Evolutionary conservation across 2,329 filamentous ascomycete genomes (phyloP).

Genomic region (Ophiostoma tasmaniense): DNA sequence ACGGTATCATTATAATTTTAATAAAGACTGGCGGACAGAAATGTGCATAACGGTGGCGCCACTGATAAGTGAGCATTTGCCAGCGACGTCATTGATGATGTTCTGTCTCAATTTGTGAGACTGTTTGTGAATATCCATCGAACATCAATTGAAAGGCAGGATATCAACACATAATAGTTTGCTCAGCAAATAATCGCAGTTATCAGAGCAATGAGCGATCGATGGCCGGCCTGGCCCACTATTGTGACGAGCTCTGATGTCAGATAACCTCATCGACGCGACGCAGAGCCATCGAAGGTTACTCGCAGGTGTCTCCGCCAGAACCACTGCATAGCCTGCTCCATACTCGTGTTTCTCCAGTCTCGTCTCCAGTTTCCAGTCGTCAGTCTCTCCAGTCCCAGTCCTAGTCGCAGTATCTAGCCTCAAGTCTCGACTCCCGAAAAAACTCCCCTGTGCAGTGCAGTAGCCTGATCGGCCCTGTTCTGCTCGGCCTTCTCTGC

Average conservation of each 20-base stretch:
- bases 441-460: neutral
- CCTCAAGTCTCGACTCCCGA: neutral
- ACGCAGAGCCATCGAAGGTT: conserved; percentile 1
- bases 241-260: neutral
- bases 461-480: conserved; percentile 1
- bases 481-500: neutral
- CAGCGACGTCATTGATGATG: neutral
- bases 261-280: conserved; percentile 3
- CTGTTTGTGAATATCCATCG: neutral
- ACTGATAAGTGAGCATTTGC: neutral
- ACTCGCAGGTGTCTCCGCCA: neutral
- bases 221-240: neutral
- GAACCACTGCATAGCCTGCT: neutral
- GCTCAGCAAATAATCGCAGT: neutral
- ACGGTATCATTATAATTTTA: neutral
- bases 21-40: neutral
- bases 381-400: neutral
- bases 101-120: neutral
- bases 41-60: neutral
- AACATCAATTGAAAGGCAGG: neutral
- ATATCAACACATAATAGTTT: neutral
- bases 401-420: neutral
- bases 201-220: neutral
- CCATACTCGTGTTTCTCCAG: neutral
- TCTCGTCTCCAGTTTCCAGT: neutral